Base-by-base conservation (phyloP, 352 stramenopile genomes). In the Globisporangium nodosum region DNA sequence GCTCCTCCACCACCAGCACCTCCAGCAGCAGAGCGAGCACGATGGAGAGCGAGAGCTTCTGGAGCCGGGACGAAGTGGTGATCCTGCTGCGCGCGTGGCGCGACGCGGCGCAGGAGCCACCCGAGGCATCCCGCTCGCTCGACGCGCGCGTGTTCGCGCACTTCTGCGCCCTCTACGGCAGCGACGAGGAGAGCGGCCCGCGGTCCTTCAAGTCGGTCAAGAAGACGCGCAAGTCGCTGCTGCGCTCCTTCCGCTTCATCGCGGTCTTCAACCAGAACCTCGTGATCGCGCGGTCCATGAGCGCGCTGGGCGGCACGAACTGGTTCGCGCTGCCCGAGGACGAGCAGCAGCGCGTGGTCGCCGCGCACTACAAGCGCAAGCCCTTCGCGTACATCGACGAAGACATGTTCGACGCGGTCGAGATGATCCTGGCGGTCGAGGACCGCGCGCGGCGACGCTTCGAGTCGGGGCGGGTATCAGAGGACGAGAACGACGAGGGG, bases 231-330 rank as follows among this genome's bases (percentile, higher is more conserved):
- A 57, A 63, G 40, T 63, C 57, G 31, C 50, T 63, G 5, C 30
- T 63, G 57, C 50, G 57, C 6, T 63, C 57, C 5, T 63, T 52
- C 57, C 49, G 49, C 2, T 63, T 63, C 57, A 57, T 63, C 49
- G 49, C 49, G 9, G 42, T 63, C 13, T 63, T 63, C 43, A 52
- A 57, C 31, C 57, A 63, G 57, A 63, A 63, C 20, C 40, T 40
- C 42, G 51, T 57, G 49, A 53, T 63, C 57, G 57, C 57, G 20
- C 31, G 43, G 12, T 52, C 27, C 12, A 63, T 63, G 56, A 63
- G 56, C 49, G 43, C 56, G 8, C 35, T 56, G 1, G 56, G 56
- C 15, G 56, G 56, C 5, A 51, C 15, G 6, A 57, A 63, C 47
- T 63, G 56, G 56, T 63, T 56, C 27, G 30, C 50, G 24, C 42